A percentile compares a stretch with the other conserved stretches of the same genome.
phyloP scores from a whole-genome alignment of 2,329 filamentous ascomycete genomes.

The Neurospora sp. region DNA sequence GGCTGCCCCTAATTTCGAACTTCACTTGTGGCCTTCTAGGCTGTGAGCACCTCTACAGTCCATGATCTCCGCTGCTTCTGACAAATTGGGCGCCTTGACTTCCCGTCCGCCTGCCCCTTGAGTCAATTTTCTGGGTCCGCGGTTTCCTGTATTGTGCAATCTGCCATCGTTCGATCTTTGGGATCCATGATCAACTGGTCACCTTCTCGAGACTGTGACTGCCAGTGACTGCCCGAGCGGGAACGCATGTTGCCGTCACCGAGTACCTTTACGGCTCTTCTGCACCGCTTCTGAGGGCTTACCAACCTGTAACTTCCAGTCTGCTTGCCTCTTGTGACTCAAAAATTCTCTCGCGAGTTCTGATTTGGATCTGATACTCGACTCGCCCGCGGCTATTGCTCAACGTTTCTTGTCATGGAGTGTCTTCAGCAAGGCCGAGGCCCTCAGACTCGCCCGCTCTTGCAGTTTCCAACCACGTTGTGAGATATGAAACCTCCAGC shows the following conservation, averaged over 20 bases:
- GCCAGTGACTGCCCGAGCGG: neutral
- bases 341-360: neutral
- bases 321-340: neutral
- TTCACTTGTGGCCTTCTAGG: neutral
- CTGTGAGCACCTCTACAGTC: neutral
- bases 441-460: neutral
- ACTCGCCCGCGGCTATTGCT: neutral
- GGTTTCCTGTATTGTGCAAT: neutral
- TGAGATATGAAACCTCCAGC: neutral
- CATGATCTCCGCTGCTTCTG: neutral
- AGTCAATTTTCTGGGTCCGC: neutral
- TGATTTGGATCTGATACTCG: neutral
- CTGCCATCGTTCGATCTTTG: neutral
- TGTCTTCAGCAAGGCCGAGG: neutral
- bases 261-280: neutral
- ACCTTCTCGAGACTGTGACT: neutral
- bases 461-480: neutral
- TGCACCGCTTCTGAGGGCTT: neutral
- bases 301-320: neutral
- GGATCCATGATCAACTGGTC: neutral
- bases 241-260: neutral
- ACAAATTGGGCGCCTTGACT: neutral
- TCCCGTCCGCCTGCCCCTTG: neutral
- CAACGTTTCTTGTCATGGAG: neutral
- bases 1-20: neutral